phyloP scores from a whole-genome alignment of 2,329 filamentous ascomycete species.

The Pyricularia sp. region DNA sequence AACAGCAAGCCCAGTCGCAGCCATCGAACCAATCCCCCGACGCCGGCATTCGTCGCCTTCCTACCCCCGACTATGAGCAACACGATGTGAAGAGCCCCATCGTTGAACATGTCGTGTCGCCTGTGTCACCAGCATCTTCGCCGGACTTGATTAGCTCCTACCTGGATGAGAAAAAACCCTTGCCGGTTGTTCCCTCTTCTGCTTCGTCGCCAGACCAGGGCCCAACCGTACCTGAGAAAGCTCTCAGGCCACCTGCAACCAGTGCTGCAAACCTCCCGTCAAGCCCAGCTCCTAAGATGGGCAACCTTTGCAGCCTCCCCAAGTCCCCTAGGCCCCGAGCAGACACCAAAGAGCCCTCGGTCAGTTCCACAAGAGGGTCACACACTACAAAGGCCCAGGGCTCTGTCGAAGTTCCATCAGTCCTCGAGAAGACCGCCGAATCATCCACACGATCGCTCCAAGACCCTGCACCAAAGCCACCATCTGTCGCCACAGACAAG shows the following conservation, averaged over 20 bases:
- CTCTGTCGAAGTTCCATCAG: neutral
- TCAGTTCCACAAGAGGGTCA: neutral
- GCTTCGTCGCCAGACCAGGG: slow-evolving; percentile 2
- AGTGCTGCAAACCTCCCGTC: neutral
- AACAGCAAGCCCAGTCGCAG: neutral
- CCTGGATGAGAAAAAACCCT: neutral
- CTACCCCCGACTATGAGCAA: slow-evolving; percentile 39
- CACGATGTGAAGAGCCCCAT: slow-evolving; percentile 29
- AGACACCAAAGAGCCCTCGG: neutral
- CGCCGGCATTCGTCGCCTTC: slow-evolving; percentile 23
- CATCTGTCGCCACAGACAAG: neutral
- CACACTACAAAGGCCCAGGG: neutral
- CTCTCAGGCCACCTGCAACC: slow-evolving; percentile 3
- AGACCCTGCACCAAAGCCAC: neutral
- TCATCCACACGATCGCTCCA: neutral
- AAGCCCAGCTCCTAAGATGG: slow-evolving; percentile 2
- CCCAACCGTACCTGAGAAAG: slow-evolving; percentile 6
- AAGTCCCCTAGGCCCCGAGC: slow-evolving; percentile 2
- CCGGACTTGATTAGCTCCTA: slow-evolving; percentile 21
- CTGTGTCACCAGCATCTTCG: slow-evolving; percentile 35
- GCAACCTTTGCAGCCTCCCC: slow-evolving; percentile 1
- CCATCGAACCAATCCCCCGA: neutral
- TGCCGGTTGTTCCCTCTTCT: slow-evolving; percentile 7
- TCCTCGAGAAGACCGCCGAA: neutral
- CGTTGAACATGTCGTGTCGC: slow-evolving; percentile 27